phyloP scores from a whole-genome alignment of 2,329 filamentous ascomycete species.

The Fusarium sp. region DNA sequence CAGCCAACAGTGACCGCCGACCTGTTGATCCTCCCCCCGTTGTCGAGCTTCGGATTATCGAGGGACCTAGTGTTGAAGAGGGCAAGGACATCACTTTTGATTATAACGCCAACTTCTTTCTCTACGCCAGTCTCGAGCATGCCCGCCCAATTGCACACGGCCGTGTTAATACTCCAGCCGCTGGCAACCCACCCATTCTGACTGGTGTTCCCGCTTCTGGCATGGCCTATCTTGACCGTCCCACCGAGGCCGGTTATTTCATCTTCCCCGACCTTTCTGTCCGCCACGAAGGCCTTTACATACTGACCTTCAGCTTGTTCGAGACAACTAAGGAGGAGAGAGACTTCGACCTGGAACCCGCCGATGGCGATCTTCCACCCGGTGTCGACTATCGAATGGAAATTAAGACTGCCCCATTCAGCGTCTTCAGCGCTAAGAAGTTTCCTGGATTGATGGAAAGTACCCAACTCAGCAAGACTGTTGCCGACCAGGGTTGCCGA shows the following conservation, averaged over 20 bases:
- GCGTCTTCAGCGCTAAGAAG: slow-evolving; percentile 96
- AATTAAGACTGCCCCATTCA: slow-evolving; percentile 87
- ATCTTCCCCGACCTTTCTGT: slow-evolving; percentile 98
- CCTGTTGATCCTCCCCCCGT: slow-evolving; percentile 96
- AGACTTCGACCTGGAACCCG: slow-evolving; percentile 74
- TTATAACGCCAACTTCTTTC: slow-evolving; percentile 98
- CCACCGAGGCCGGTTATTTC: slow-evolving; percentile 85
- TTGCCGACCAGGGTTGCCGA: slow-evolving; percentile 96
- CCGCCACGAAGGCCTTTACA: slow-evolving; percentile 92
- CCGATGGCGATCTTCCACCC: slow-evolving; percentile 59
- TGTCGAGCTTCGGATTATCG: slow-evolving; percentile 87
- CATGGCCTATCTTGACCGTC: slow-evolving; percentile 94
- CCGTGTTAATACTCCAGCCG: slow-evolving; percentile 74
- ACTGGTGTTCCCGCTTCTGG: slow-evolving; percentile 95
- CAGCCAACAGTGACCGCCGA: slow-evolving; percentile 74
- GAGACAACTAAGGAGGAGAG: slow-evolving; percentile 90
- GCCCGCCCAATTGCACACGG: slow-evolving; percentile 86
- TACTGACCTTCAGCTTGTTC: slow-evolving; percentile 91
- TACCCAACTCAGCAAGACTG: slow-evolving; percentile 86
- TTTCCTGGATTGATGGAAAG: slow-evolving; percentile 94
- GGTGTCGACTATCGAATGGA: slow-evolving; percentile 86
- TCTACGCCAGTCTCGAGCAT: slow-evolving; percentile 91
- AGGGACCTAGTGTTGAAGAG: slow-evolving; percentile 72
- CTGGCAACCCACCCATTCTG: slow-evolving; percentile 82
- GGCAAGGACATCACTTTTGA: slow-evolving; percentile 83